Evolutionary conservation across 306 rosid species (phyloP).

Genomic region (Gleditsia sinensis): DNA sequence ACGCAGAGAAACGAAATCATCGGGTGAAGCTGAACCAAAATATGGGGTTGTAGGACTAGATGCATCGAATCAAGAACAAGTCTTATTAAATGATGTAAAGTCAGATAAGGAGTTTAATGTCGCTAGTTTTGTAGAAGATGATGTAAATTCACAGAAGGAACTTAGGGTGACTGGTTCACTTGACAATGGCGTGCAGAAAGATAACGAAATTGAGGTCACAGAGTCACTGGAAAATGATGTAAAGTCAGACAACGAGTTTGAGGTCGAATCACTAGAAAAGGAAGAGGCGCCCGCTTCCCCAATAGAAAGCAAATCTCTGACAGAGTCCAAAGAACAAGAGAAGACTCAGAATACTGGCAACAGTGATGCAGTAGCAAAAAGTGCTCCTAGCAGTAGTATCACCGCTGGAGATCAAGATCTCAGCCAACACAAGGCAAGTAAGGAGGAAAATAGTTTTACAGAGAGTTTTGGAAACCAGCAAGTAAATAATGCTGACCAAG

Average conservation of each 20-base stretch:
- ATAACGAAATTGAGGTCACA: constrained; percentile 18
- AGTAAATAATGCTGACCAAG: constrained; percentile 33
- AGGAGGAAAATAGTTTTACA: constrained; percentile 24
- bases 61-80: constrained; percentile 34
- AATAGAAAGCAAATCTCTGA: constrained; percentile 10
- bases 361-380: constrained; percentile 31
- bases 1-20: constrained; percentile 18
- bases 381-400: constrained; percentile 25
- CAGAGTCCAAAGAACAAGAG: constrained; percentile 22
- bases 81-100: constrained; percentile 27
- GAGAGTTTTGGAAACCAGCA: constrained; percentile 31
- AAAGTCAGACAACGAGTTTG: neutral
- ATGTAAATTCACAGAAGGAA: constrained; percentile 17
- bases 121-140: constrained; percentile 30
- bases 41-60: constrained; percentile 34
- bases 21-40: constrained; percentile 35
- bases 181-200: constrained; percentile 5
- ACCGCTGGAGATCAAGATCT: constrained; percentile 34
- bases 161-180: constrained; percentile 30
- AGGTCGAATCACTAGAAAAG: constrained; percentile 24
- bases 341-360: no score
- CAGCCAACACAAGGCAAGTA: constrained; percentile 21
- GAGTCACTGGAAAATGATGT: constrained; percentile 24
- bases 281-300: constrained; percentile 8
- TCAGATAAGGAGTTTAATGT: constrained; percentile 29